These are phyloP conservation scores for Blastocystis sp. DNA, from an alignment of 352 stramenopile species.

Conservation along the genomic window DNA sequence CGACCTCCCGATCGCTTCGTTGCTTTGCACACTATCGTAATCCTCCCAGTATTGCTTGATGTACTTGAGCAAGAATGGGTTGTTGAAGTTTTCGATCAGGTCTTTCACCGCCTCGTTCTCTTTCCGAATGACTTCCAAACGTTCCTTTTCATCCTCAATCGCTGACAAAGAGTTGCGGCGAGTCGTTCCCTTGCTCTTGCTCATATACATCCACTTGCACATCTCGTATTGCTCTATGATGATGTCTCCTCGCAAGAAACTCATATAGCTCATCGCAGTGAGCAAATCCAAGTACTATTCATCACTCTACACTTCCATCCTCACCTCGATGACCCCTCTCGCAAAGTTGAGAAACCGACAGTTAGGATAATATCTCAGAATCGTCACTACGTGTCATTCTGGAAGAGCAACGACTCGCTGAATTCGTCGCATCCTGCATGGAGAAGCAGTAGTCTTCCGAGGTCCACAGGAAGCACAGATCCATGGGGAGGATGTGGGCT, in stretches of 20 bases:
- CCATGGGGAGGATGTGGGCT: constrained; percentile 44
- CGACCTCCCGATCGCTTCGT: background rate
- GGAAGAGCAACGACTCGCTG: background rate
- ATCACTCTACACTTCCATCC: background rate
- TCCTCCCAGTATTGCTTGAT: constrained; percentile 50
- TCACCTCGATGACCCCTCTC: background rate
- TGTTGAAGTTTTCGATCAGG: background rate
- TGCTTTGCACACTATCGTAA: constrained; percentile 52
- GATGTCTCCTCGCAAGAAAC: constrained; percentile 27
- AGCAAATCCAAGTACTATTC: constrained; percentile 27
- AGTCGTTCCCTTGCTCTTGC: background rate
- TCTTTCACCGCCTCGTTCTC: constrained; percentile 18
- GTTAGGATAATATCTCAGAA: constrained; percentile 44
- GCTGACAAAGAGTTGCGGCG: background rate
- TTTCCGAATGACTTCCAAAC: background rate
- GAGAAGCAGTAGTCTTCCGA: constrained; percentile 51
- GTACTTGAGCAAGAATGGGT: constrained; percentile 34
- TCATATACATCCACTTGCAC: constrained; percentile 29
- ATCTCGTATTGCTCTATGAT: constrained; percentile 60
- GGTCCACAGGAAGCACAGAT: constrained; percentile 20
- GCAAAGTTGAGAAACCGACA: constrained; percentile 5
- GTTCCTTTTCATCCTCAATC: background rate
- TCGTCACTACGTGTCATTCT: constrained; percentile 28
- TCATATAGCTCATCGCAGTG: constrained; percentile 21
- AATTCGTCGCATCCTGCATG: constrained; percentile 7